A percentile compares a stretch with the other conserved stretches of the same genome.
Conservation (phyloP, 73 alveolate genomes). For the Paramecium caudatum region DNA sequence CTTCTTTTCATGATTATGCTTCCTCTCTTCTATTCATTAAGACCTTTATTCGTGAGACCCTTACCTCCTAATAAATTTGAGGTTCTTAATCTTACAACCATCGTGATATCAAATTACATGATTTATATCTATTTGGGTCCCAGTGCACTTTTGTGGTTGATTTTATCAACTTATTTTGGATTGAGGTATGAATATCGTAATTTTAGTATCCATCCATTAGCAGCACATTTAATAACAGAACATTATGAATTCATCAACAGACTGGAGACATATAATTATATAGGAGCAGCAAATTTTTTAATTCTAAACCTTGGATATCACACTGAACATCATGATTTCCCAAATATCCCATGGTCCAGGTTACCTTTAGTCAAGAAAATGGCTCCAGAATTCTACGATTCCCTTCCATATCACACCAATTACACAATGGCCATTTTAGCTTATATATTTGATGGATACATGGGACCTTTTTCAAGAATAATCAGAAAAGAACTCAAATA, state of each 20-base stretch:
- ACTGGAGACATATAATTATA: constrained; percentile 80
- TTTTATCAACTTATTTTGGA: constrained; percentile 79
- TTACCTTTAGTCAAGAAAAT: constrained; percentile 80
- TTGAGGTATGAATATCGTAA: constrained; percentile 17
- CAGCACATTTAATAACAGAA: constrained; percentile 85
- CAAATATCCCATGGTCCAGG: constrained; percentile 78
- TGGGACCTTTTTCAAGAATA: constrained; percentile 77
- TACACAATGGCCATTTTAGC: constrained; percentile 72
- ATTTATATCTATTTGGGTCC: constrained; percentile 65
- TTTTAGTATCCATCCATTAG: constrained; percentile 79
- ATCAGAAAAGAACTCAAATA: neutral
- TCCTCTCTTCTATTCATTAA: constrained; percentile 79
- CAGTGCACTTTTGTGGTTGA: constrained; percentile 77
- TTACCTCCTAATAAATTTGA: constrained; percentile 73
- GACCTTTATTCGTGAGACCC: constrained; percentile 82
- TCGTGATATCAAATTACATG: constrained; percentile 53
- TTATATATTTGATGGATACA: constrained; percentile 77
- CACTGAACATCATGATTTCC: constrained; percentile 87
- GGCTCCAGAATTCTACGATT: constrained; percentile 85
- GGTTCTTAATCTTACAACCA: constrained; percentile 55
- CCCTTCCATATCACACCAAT: constrained; percentile 75
- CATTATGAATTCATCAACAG: constrained; percentile 81
- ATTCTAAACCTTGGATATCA: constrained; percentile 84
- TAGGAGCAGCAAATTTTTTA: constrained; percentile 79
- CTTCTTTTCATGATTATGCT: constrained; percentile 68